A percentile compares a stretch with the other conserved stretches of the same genome.
phyloP scores from a whole-genome alignment of 331 rosid species.

The Malus hybrid region DNA sequence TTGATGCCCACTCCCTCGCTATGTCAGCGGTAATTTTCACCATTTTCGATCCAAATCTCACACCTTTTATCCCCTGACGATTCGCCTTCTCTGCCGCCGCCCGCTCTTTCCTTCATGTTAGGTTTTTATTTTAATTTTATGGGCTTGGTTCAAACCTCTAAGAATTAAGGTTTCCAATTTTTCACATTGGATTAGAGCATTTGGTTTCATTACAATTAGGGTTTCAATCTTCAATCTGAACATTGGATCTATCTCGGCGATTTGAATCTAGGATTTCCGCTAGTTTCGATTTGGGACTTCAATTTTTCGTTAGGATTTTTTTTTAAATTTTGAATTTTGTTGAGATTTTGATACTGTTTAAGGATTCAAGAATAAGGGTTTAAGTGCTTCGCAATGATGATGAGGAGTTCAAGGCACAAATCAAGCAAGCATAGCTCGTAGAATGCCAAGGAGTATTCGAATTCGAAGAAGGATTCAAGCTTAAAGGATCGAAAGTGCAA shows the following conservation, averaged over 20 bases:
- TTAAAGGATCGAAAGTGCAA: conserved; percentile 73
- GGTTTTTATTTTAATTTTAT: not conserved
- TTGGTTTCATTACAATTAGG: conserved; percentile 22
- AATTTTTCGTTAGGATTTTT: not conserved
- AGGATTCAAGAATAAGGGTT: conserved; percentile 18
- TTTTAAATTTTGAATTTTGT: not conserved
- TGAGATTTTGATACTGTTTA: not conserved
- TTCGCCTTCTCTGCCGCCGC: conserved; percentile 19
- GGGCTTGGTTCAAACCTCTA: not conserved
- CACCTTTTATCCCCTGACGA: conserved; percentile 19
- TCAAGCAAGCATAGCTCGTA: conserved; percentile 78
- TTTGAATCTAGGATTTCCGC: conserved; percentile 12
- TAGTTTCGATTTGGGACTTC: not conserved
- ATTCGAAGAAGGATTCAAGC: conserved; percentile 71
- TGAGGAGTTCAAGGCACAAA: conserved; percentile 88
- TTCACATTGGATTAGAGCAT: not conserved
- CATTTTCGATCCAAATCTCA: conserved; percentile 32
- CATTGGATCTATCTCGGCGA: not conserved
- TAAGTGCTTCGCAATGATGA: conserved; percentile 43
- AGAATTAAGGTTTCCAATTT: conserved; percentile 28
- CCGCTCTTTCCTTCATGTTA: not conserved
- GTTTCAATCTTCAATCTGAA: conserved; percentile 21
- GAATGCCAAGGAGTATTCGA: conserved; percentile 75
- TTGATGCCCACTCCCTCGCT: conserved; percentile 11
- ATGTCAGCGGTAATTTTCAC: conserved; percentile 14